These are phyloP conservation scores for Leptomonas pyrrhocoris DNA, from an alignment of 208 protist genomes.

Conservation along the genomic window DNA sequence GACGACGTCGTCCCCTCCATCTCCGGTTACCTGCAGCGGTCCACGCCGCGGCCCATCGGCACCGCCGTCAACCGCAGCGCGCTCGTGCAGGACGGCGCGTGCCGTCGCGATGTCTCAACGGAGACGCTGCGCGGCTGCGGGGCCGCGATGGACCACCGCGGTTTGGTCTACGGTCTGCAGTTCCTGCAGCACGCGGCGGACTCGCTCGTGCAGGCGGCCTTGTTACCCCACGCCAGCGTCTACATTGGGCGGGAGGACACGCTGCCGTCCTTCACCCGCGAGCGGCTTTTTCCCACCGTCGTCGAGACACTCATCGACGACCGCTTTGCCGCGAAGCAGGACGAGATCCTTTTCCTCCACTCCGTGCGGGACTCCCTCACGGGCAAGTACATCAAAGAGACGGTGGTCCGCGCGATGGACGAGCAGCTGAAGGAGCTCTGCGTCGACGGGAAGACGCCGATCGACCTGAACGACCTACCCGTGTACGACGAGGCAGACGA, in stretches of 20 bases:
- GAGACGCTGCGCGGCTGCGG: slow-evolving; percentile 73
- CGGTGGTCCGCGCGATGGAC: slow-evolving; percentile 15
- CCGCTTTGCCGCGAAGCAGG: slow-evolving; percentile 13
- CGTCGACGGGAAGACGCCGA: slow-evolving; percentile 16
- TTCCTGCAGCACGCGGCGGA: slow-evolving; percentile 56
- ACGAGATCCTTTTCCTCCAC: slow-evolving; percentile 40
- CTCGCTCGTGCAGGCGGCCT: slow-evolving; percentile 65
- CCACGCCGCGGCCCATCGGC: slow-evolving; percentile 31
- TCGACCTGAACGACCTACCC: slow-evolving; percentile 57
- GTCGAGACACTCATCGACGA: slow-evolving; percentile 48
- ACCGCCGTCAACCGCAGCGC: slow-evolving; percentile 23
- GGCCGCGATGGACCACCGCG: slow-evolving; percentile 67
- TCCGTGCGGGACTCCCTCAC: slow-evolving; percentile 29
- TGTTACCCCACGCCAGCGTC: slow-evolving; percentile 42
- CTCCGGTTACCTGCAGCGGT: slow-evolving; percentile 53
- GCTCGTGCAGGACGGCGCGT: slow-evolving; percentile 18
- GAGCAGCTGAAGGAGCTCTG: slow-evolving; percentile 41
- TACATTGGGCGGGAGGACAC: slow-evolving; percentile 45
- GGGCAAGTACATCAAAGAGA: slow-evolving; percentile 36
- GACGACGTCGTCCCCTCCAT: slow-evolving; percentile 75
- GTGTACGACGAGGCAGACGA: slow-evolving; percentile 44
- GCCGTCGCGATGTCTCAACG: slow-evolving; percentile 67
- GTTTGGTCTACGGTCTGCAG: slow-evolving; percentile 78
- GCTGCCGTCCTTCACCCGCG: slow-evolving; percentile 28
- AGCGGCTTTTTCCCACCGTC: slow-evolving; percentile 64